A percentile compares a stretch with the other conserved stretches of the same genome.
These are phyloP conservation scores for Tylopilus cervinicoccineus DNA, from an alignment of 768 basidiomycete genomes.

Conservation along the genomic window DNA sequence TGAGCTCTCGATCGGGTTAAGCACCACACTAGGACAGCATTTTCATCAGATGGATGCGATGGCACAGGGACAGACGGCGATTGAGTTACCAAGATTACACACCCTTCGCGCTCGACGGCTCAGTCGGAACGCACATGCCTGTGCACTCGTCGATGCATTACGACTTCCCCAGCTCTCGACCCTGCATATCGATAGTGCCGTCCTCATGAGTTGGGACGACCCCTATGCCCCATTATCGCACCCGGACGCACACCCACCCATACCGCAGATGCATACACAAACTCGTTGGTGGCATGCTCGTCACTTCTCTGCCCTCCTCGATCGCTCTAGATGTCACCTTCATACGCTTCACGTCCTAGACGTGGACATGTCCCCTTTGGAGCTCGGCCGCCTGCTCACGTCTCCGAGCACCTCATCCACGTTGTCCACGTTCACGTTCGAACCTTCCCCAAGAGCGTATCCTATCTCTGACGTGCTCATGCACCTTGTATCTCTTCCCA, in stretches of 20 bases:
- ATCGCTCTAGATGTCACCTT: slow-evolving; percentile 21
- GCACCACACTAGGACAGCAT: slow-evolving; percentile 8
- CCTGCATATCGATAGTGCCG: slow-evolving; percentile 21
- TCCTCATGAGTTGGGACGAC: slow-evolving; percentile 15
- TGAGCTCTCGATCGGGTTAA: slow-evolving; percentile 23
- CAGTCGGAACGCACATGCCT: slow-evolving; percentile 14
- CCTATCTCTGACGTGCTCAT: slow-evolving; percentile 18
- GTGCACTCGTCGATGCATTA: slow-evolving; percentile 17
- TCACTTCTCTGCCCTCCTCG: slow-evolving; percentile 20
- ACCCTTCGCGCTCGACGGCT: slow-evolving; percentile 24
- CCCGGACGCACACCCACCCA: slow-evolving; percentile 7
- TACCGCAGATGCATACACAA: not conserved
- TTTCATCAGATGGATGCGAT: slow-evolving; percentile 11
- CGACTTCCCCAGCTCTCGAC: slow-evolving; percentile 21
- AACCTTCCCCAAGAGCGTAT: slow-evolving; percentile 19
- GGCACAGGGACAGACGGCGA: slow-evolving; percentile 1
- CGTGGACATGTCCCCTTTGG: slow-evolving; percentile 21
- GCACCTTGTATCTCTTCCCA: slow-evolving; percentile 2
- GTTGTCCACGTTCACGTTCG: slow-evolving; percentile 20
- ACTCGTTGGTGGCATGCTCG: slow-evolving; percentile 20
- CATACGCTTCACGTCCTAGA: slow-evolving; percentile 16
- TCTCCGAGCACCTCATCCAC: slow-evolving; percentile 17
- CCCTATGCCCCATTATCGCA: slow-evolving; percentile 4
- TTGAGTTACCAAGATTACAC: slow-evolving; percentile 18
- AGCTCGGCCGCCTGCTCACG: slow-evolving; percentile 16